phyloP scores from a whole-genome alignment of 2,329 filamentous ascomycete species.

The Cercospora nicotianae region DNA sequence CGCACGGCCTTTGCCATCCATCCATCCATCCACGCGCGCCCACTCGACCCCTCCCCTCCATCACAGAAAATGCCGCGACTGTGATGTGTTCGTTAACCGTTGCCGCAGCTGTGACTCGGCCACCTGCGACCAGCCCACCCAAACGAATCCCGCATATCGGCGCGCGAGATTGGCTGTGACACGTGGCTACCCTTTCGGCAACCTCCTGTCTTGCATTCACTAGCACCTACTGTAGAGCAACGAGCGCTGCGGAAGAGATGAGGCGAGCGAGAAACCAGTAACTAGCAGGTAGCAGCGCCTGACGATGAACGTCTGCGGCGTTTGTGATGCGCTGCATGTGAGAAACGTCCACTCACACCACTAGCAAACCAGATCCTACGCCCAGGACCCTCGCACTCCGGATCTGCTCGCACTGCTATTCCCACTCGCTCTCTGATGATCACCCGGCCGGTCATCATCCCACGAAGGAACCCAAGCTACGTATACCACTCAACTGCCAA shows the following conservation, averaged over 20 bases:
- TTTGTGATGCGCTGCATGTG: not conserved
- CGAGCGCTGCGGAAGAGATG: not conserved
- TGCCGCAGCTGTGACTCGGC: not conserved
- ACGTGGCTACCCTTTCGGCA: conserved; percentile 18
- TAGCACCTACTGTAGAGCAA: not conserved
- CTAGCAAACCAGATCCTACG: not conserved
- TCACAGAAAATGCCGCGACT: conserved; percentile 1
- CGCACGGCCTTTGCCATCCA: conserved; percentile 3
- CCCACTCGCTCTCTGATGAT: not conserved
- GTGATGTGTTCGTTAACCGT: not conserved
- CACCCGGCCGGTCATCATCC: not conserved
- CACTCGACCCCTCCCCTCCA: conserved; percentile 7
- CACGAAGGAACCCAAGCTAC: not conserved
- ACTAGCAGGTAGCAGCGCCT: not conserved
- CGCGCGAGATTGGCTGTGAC: conserved; percentile 16
- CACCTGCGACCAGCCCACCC: not conserved
- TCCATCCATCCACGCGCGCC: not conserved
- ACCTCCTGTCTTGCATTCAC: conserved; percentile 12
- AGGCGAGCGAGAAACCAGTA: not conserved
- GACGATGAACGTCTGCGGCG: not conserved
- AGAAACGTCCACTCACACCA: not conserved
- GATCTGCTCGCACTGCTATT: not conserved
- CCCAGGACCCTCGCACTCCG: not conserved
- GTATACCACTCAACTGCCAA: not conserved
- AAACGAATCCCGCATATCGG: conserved; percentile 8